Evolutionary conservation across 306 rosid species (phyloP), one percentile per base, ranked within the genome.

Genomic region (Quercus robur): DNA sequence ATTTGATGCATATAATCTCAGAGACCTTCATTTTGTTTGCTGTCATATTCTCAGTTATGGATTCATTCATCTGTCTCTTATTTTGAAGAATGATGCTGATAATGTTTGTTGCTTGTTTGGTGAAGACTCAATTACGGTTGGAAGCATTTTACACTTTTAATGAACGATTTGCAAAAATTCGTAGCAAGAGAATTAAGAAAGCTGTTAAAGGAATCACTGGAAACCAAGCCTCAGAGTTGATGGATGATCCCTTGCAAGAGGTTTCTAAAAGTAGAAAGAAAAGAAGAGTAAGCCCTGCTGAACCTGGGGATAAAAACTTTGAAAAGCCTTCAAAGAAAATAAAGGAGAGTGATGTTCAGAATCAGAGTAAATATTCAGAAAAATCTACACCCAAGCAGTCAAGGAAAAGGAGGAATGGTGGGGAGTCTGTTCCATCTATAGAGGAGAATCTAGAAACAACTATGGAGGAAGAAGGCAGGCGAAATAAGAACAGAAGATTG

Each of bases 71-170:
- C 17, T 41, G 12, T 64, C 78, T 19, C 55, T 77, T 62, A 56
- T 78, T 56, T 23, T 67, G 64, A 51, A 75, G 71, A 25, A 57
- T 74, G 64, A 77, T 71, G 73, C 77, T 93, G 79, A 81, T 73
- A 33, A 30, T 38, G 19, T 33, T 62, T 71, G 69, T 76, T 81
- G 79, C 61, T 41, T 84, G 74, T 66, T 73, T 75, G 78, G 78
- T 86, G 83, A 70, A 94, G 98, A 94, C 97, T 88, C 97, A 94
- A 90, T 82, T 92, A 74, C 92, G 97, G 55, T 56, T 94, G 85
- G 98, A 94, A 84, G 97, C 97, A 68, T 94, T 94, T 88, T 92
- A 94, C 86, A 86, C 89, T 73, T 94, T 94, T 81, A 91, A 91
- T 59, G 98, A 94, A 85, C 82, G 94, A 78, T 94, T 92, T 82